phyloP scores from a whole-genome alignment of 768 basidiomycete species.

The Lentinus brumalis region DNA sequence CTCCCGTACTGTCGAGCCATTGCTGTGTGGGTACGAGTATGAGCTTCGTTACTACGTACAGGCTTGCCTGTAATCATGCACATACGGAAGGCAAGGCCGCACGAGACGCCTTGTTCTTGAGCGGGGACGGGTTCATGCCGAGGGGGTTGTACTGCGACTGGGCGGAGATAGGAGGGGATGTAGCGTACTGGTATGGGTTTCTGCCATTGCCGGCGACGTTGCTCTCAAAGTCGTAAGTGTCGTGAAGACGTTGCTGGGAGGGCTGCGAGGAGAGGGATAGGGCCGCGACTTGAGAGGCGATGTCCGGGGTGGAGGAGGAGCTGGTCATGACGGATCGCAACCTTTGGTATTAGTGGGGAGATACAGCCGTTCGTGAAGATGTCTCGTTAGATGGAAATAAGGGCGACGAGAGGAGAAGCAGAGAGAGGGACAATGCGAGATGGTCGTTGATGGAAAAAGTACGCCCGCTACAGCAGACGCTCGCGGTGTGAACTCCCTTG shows the following conservation, averaged over 20 bases:
- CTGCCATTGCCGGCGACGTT: slow-evolving; percentile 49
- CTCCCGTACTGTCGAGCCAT: slow-evolving; percentile 73
- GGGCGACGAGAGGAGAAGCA: slow-evolving; percentile 20
- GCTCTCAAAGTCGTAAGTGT: slow-evolving; percentile 83
- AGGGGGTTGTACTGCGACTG: slow-evolving; percentile 51
- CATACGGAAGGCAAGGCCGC: slow-evolving; percentile 74
- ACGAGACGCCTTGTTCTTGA: slow-evolving; percentile 75
- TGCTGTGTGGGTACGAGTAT: slow-evolving; percentile 51
- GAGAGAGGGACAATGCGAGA: slow-evolving; percentile 26
- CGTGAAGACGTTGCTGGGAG: slow-evolving; percentile 80
- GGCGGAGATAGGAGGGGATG: slow-evolving; percentile 61
- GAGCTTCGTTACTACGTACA: slow-evolving; percentile 20
- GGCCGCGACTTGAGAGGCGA: slow-evolving; percentile 48
- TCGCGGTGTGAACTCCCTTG: slow-evolving; percentile 17
- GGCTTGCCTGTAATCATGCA: slow-evolving; percentile 22
- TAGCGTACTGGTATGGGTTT: slow-evolving; percentile 70
- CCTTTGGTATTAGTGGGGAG: slow-evolving; percentile 15
- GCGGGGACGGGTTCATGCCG: slow-evolving; percentile 65
- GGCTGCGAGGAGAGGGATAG: slow-evolving; percentile 66
- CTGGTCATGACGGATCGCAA: slow-evolving; percentile 62
- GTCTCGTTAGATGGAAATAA: slow-evolving; percentile 26
- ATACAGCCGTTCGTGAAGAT: slow-evolving; percentile 27
- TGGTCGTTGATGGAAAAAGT: slow-evolving; percentile 34
- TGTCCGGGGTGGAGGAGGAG: slow-evolving; percentile 71
- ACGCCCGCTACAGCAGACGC: slow-evolving; percentile 21